These are phyloP conservation scores for Smittium culicis DNA, from an alignment of 371 early-diverging fungal species.

Conservation along the genomic window DNA sequence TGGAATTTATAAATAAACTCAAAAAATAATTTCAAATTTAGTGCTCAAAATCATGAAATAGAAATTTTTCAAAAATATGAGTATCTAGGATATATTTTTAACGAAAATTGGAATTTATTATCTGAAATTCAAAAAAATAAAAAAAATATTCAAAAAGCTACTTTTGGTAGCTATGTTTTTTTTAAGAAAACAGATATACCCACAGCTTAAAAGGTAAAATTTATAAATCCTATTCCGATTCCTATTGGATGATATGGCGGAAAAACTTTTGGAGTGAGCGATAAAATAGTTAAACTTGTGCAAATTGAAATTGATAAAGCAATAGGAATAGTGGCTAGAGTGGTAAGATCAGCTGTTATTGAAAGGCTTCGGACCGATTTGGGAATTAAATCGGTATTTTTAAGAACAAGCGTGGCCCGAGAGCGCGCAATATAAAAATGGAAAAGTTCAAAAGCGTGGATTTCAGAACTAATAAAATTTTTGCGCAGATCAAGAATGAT, in stretches of 20 bases:
- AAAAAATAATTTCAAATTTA: not conserved
- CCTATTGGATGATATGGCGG: conserved; percentile 1
- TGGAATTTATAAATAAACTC: no score
- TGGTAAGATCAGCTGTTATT: not conserved
- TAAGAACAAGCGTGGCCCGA: not conserved
- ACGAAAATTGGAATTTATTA: not conserved
- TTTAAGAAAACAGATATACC: not conserved
- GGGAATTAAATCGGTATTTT: not conserved
- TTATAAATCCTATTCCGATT: not conserved
- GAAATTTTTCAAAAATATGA: not conserved
- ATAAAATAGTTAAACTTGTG: not conserved
- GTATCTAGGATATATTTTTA: not conserved
- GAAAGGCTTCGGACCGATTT: not conserved
- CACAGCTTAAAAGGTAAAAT: not conserved
- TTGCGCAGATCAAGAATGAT: not conserved
- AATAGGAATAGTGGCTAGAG: not conserved
- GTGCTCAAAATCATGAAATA: not conserved
- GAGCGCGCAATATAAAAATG: not conserved
- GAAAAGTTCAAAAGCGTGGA: not conserved
- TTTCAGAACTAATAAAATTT: not conserved
- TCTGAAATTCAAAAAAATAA: not conserved
- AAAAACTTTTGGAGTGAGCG: not conserved
- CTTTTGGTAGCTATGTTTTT: not conserved
- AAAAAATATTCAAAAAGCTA: not conserved
- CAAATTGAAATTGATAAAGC: conserved; percentile 6